These are phyloP conservation scores for Sapria himalayana DNA, from an alignment of 345 rosid species.

Conservation along the genomic window DNA sequence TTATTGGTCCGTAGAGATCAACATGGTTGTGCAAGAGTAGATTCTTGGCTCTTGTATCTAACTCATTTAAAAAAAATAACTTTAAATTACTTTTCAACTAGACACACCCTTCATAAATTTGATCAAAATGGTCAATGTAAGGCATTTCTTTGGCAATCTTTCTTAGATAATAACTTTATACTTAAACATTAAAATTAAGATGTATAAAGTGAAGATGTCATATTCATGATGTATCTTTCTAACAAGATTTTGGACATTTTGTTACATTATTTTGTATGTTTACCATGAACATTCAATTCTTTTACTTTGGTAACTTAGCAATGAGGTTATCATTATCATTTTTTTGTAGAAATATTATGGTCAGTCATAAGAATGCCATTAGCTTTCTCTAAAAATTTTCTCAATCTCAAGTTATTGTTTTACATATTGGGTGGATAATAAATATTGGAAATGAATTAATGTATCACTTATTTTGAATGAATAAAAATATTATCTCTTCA, in stretches of 20 bases:
- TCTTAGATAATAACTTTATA: too few relatives aligned
- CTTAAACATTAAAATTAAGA: too few relatives aligned
- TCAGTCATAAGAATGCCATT: neutral
- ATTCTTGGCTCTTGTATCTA: neutral
- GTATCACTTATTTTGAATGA: neutral
- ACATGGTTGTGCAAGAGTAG: neutral
- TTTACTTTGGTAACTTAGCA: neutral
- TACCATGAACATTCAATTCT: constrained; percentile 1
- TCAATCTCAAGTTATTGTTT: too few relatives aligned
- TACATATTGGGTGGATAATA: neutral
- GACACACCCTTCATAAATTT: too few relatives aligned
- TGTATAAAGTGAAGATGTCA: too few relatives aligned
- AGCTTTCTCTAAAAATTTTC: neutral
- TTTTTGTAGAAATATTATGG: too few relatives aligned
- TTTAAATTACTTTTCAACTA: neutral
- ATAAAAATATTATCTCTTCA: neutral
- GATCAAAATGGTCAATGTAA: too few relatives aligned
- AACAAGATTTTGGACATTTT: too few relatives aligned
- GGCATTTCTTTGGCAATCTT: too few relatives aligned
- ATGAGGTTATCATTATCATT: too few relatives aligned
- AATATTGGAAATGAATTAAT: neutral
- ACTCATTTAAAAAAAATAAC: neutral
- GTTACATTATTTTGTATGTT: too few relatives aligned
- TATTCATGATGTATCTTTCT: too few relatives aligned
- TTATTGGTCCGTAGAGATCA: neutral